phyloP scores from a whole-genome alignment of 495 filamentous ascomycete species.

The Aspergillus panamensis region DNA sequence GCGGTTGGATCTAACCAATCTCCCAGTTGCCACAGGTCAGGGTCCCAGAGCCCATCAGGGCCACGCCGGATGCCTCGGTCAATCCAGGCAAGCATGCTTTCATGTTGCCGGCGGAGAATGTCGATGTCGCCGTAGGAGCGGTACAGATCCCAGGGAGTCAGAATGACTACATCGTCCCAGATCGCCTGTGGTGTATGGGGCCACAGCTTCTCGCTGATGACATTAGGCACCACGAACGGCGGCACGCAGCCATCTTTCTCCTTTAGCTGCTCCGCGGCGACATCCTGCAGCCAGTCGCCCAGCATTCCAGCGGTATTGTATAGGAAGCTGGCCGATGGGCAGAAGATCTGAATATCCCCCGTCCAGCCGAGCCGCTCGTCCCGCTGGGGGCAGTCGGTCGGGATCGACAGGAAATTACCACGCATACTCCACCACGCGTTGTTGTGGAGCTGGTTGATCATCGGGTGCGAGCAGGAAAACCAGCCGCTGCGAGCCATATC shows the following conservation, averaged over 20 bases:
- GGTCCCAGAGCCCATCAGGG: constrained; percentile 37
- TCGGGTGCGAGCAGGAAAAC: constrained; percentile 45
- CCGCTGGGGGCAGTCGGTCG: constrained; percentile 55
- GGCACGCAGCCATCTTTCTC: constrained; percentile 16
- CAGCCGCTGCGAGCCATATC: constrained; percentile 48
- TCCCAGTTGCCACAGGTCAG: constrained; percentile 40
- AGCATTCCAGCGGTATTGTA: constrained; percentile 51
- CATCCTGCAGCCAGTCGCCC: constrained; percentile 47
- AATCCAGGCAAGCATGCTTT: constrained; percentile 48
- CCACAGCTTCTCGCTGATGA: constrained; percentile 27
- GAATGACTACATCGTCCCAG: constrained; percentile 51
- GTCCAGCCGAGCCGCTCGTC: constrained; percentile 60
- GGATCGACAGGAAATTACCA: constrained; percentile 53
- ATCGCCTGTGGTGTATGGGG: constrained; percentile 34
- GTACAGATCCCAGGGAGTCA: constrained; percentile 47
- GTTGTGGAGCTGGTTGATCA: constrained; percentile 48
- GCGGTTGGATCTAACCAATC: constrained; percentile 56
- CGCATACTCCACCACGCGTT: constrained; percentile 56
- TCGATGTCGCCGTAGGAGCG: constrained; percentile 39
- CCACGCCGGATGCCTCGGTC: constrained; percentile 44
- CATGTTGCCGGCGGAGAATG: constrained; percentile 41
- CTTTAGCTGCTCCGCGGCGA: constrained; percentile 37
- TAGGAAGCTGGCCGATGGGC: constrained; percentile 48
- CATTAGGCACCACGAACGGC: constrained; percentile 42
- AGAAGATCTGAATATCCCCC: constrained; percentile 53